A percentile compares a stretch with the other conserved stretches of the same genome.
phyloP scores from a whole-genome alignment of 2,329 filamentous ascomycete species.

The Ophioceras dolichostomum region DNA sequence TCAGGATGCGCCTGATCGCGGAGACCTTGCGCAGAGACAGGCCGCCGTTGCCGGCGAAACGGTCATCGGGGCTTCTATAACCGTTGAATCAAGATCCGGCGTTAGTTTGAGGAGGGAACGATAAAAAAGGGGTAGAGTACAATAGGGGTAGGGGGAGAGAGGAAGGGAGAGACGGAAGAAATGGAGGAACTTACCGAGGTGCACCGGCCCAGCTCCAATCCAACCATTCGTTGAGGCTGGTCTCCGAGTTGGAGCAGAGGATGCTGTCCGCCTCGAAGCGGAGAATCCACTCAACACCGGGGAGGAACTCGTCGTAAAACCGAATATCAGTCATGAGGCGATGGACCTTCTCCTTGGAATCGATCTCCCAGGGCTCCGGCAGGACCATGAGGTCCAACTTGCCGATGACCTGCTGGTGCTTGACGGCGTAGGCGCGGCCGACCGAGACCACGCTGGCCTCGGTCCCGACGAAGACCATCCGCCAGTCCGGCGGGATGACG shows the following conservation, averaged over 20 bases:
- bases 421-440: slow-evolving; percentile 29
- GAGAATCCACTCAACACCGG: slow-evolving; percentile 39
- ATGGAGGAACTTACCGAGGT: slow-evolving; percentile 27
- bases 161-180: background rate
- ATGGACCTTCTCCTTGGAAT: slow-evolving; percentile 32
- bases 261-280: slow-evolving; percentile 44
- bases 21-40: slow-evolving; percentile 40
- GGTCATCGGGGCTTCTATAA: slow-evolving; percentile 23
- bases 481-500: slow-evolving; percentile 41
- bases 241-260: slow-evolving; percentile 39
- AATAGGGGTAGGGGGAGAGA: background rate
- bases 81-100: too few relatives aligned
- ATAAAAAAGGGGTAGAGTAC: too few relatives aligned
- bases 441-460: slow-evolving; percentile 32
- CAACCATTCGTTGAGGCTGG: slow-evolving; percentile 39
- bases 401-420: slow-evolving; percentile 34
- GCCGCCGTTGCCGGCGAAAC: slow-evolving; percentile 39
- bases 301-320: slow-evolving; percentile 39
- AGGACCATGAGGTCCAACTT: slow-evolving; percentile 38
- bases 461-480: slow-evolving; percentile 39
- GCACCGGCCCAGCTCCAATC: slow-evolving; percentile 42
- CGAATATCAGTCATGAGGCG: slow-evolving; percentile 34
- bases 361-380: slow-evolving; percentile 32
- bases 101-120: slow-evolving; percentile 2
- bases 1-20: slow-evolving; percentile 32